Evolutionary conservation across 371 early-diverging fungal species (phyloP), one percentile per base, ranked within the genome.

Genomic region (Coemansia sp.): DNA sequence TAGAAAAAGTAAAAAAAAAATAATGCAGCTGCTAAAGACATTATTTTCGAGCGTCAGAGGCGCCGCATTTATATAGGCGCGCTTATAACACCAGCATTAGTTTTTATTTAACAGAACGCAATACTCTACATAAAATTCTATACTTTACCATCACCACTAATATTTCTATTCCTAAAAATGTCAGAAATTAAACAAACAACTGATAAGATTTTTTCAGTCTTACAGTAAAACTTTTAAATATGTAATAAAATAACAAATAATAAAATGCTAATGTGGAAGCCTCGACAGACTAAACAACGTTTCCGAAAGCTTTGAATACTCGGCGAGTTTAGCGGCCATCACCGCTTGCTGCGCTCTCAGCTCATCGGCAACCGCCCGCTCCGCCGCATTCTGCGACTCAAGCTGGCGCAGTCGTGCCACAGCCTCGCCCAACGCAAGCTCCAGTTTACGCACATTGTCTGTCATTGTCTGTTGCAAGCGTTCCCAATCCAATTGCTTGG

Each of bases 401-500:
- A 72, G 54, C 16, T 56, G 65, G 0, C 73, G 61, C 21, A 76
- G 45, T 7, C 77, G 11, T 2, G 68, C 51, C 2, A 76, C 56
- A 14, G 77, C 72, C 22, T 76, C 65, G 8, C 52, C 62, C 37
- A 76, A 37, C 5, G 77, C 73, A 0, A 18, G 11, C 53, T 76
- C 77, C 40, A 76, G 42, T 21, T 42, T 47, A 1, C 47, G 22
- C 5, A 61, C 59, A 6, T 34, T 61, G 0, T 59, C 64, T 2
- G 68, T 39, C 64, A 71, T 31, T 14, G 45, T 48, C 3, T 27
- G 8, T 11, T 58, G 48, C 14, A 16, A 37, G 11, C 29, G 11
- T 5, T 56, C 62, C 63, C 63, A 61, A 3, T 5, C 51, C 11
- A 22, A 37, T 31, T 45, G 63, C 5, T 56, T 53, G 13, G 27